These are phyloP conservation scores for Breviolum minutum DNA, from an alignment of 73 alveolate species.

Conservation along the genomic window DNA sequence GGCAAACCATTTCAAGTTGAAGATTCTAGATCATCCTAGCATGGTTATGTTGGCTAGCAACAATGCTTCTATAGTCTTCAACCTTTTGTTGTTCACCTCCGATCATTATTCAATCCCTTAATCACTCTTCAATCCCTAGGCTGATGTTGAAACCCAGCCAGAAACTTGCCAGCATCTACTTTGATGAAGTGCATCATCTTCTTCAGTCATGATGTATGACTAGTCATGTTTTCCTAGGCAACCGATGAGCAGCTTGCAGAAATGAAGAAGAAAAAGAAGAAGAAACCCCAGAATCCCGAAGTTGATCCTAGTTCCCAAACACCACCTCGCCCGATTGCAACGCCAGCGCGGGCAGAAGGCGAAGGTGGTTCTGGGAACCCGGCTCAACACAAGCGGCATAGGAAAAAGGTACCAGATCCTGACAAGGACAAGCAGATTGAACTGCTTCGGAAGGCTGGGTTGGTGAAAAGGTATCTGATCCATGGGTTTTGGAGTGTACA, in stretches of 20 bases:
- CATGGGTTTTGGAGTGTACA: background rate
- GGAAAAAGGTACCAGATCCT: background rate
- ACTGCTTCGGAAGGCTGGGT: background rate
- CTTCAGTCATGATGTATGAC: background rate
- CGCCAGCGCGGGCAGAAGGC: background rate
- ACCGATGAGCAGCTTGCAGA: background rate
- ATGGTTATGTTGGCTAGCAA: too few species aligned
- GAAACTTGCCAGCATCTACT: background rate
- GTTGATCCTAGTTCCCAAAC: background rate
- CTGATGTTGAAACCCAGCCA: background rate
- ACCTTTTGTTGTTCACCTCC: too few species aligned
- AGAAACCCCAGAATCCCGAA: background rate
- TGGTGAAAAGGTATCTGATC: too few species aligned
- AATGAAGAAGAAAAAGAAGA: background rate
- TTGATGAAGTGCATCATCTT: background rate
- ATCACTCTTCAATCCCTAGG: background rate
- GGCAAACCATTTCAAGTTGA: background rate
- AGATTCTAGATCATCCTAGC: too few species aligned
- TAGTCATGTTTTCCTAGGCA: background rate
- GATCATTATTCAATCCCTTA: background rate
- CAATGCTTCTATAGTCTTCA: background rate
- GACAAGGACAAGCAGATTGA: constrained; percentile 9
- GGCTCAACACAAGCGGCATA: background rate
- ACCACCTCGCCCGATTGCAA: background rate
- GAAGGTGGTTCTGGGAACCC: background rate